Base-by-base conservation (phyloP, 768 basidiomycete species). In the Leucocoprinus leucothites region DNA sequence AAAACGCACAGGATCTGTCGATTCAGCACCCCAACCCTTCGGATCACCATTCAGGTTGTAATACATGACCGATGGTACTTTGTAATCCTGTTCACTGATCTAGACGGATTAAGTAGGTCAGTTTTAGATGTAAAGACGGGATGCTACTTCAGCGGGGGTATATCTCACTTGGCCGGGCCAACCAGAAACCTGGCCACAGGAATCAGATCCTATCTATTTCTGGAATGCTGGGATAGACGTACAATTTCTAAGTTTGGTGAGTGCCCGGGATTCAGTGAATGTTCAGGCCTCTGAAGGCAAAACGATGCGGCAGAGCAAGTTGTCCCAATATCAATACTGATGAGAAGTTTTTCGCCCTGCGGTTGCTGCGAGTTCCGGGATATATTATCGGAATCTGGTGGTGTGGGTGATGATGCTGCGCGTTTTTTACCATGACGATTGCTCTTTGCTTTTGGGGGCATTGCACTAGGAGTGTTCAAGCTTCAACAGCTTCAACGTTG, bases 241-340 rank as follows among this genome's bases (percentile, higher is more conserved):
- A 51, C 49, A 11, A 28, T 51, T 26, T 51, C 49, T 16, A 40
- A 16, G 11, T 51, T 25, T 7, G 49, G 36, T n/a, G 14, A 3
- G n/a, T 21, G 24, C 11, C 38, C 11, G 14, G 49, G 48, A 11
- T 51, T 25, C 2, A 36, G 36, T n/a, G 14, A 3, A 18, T 21
- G 24, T n/a, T 22, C 11, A 14, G 49, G 31, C 31, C 31, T 5
- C 11, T 31, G 31, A 31, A 51, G 16, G n/a, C 36, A 41, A 8
- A 41, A 51, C 3, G 49, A 40, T 11, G 38, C 49, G 9, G 49
- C 49, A 3, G 49, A 51, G 14, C 22, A 51, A 3, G 49, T 51
- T 9, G 49, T 51, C 22, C 49, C 49, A 9, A 51, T 40, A 22
- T 51, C 49, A 26, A 51, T 51, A 7, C 36, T 21, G 3, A 51